Base-by-base conservation (phyloP, 139 green algal genomes). In the Closterium sp. region DNA sequence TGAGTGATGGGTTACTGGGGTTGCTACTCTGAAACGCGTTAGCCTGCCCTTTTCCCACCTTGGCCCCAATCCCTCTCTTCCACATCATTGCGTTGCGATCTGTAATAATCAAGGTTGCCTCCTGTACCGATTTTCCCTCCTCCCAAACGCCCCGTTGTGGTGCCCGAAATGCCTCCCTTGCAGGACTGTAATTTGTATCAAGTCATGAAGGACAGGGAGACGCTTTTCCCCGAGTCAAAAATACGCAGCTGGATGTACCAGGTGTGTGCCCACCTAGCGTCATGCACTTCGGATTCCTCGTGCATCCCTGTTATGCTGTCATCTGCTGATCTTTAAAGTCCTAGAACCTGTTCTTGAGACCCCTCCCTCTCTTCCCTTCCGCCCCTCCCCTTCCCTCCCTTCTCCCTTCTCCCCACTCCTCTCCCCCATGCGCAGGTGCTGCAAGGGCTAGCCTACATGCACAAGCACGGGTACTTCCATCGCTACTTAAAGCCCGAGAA, bases 381-480 rank as follows among this genome's bases (percentile, higher is more conserved):
- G 5, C 42, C 42, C 42, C 42, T 7, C 42, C 42, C 42, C 42
- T 13, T 7, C 42, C 42, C 7, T 7, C 42, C 42, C 42, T 7
- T 62, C 7, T 7, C 42, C 42, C 42, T 62, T 7, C 42, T 7
- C 42, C 42, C 42, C 42, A 13, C 42, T 7, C 42, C 42, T 7
- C 42, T 7, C 42, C 42, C 42, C 42, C 42, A 13, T 5, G 5
- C 42, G 42, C 97, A 98, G 34, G 97, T 99, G 31, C 42, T 79
- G 19, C 62, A 79, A 79, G 97, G 96, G 4, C 95, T 99, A 88
- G 97, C 97, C 4, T 98, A 99, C 96, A 97, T 99, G 70, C 98
- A 99, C 96, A 97, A 97, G 93, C 96, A 98, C 70, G 98, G 98
- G 70, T 99, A 98, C 95, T 98, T 99, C 92, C 98, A 99, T 93